phyloP scores from a whole-genome alignment of 768 basidiomycete species.

The Tephrocybe sp. region DNA sequence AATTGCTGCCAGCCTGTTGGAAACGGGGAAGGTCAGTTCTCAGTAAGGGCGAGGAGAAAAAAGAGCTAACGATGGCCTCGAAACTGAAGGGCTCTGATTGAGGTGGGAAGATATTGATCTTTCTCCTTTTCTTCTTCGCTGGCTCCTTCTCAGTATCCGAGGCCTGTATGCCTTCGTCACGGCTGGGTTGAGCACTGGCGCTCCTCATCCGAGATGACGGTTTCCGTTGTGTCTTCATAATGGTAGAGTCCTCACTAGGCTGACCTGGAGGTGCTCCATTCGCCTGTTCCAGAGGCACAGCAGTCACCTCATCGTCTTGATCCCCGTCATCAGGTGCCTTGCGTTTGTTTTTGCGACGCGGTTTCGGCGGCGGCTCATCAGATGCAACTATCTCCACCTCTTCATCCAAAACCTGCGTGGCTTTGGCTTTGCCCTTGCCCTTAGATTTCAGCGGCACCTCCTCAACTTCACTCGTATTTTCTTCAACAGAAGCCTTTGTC shows the following conservation, averaged over 20 bases:
- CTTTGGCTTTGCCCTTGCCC: slow-evolving; percentile 31
- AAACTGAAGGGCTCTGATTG: slow-evolving; percentile 45
- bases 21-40: slow-evolving; percentile 4
- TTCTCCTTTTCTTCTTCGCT: slow-evolving; percentile 68
- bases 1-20: slow-evolving; percentile 31
- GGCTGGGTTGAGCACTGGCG: slow-evolving; percentile 10
- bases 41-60: neutral
- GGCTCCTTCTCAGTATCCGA: slow-evolving; percentile 11
- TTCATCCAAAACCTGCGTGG: slow-evolving; percentile 20
- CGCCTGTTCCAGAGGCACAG: slow-evolving; percentile 15
- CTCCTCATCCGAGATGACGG: slow-evolving; percentile 19
- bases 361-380: slow-evolving; percentile 2
- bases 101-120: slow-evolving; percentile 61
- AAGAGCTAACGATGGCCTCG: slow-evolving; percentile 31
- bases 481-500: too few species aligned
- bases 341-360: slow-evolving; percentile 25
- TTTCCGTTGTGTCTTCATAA: slow-evolving; percentile 7
- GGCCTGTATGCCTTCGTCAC: slow-evolving; percentile 3
- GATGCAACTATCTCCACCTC: slow-evolving; percentile 18
- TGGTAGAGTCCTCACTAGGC: neutral
- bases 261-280: slow-evolving; percentile 16
- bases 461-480: slow-evolving; percentile 16
- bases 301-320: slow-evolving; percentile 17
- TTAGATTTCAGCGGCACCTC: slow-evolving; percentile 23
- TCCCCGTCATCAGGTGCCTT: slow-evolving; percentile 23